These are phyloP conservation scores for Penicillium soppii DNA, from an alignment of 495 filamentous ascomycete species.

Conservation along the genomic window DNA sequence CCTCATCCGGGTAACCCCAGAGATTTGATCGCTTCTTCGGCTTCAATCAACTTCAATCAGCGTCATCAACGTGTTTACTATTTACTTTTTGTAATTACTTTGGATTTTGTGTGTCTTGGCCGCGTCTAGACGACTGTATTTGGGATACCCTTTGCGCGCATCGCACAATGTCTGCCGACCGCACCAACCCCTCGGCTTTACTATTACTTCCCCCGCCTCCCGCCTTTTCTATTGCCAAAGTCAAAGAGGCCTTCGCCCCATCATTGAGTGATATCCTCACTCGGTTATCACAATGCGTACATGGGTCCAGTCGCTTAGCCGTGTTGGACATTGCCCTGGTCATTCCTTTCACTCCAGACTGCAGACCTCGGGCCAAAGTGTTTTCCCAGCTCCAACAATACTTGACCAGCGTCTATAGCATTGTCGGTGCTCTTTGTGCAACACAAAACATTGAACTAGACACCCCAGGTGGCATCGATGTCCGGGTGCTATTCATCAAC, in stretches of 20 bases:
- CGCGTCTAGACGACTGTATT: too few relatives aligned
- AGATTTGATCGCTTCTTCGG: constrained; percentile 1
- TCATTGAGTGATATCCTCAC: constrained; percentile 34
- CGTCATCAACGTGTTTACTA: too few relatives aligned
- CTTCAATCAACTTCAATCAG: too few relatives aligned
- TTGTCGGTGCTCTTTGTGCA: constrained; percentile 67
- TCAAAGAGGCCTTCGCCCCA: constrained; percentile 42
- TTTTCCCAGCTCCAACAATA: constrained; percentile 66
- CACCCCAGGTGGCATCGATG: constrained; percentile 71
- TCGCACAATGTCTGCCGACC: constrained; percentile 27
- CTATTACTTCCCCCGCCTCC: constrained; percentile 50
- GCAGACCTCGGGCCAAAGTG: constrained; percentile 50
- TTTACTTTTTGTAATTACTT: not conserved
- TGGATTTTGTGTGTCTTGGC: not conserved
- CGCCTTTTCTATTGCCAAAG: constrained; percentile 34
- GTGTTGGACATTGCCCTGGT: constrained; percentile 46
- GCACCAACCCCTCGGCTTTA: constrained; percentile 32
- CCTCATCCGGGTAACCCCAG: constrained; percentile 3
- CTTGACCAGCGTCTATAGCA: constrained; percentile 73
- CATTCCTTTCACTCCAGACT: constrained; percentile 39
- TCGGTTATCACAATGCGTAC: constrained; percentile 27
- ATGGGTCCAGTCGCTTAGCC: constrained; percentile 29
- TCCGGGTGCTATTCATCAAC: constrained; percentile 70
- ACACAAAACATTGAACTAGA: constrained; percentile 61
- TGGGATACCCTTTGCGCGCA: too few relatives aligned